Evolutionary conservation across 352 stramenopile genomes (phyloP).

Genomic region (Phytophthora kernoviae): DNA sequence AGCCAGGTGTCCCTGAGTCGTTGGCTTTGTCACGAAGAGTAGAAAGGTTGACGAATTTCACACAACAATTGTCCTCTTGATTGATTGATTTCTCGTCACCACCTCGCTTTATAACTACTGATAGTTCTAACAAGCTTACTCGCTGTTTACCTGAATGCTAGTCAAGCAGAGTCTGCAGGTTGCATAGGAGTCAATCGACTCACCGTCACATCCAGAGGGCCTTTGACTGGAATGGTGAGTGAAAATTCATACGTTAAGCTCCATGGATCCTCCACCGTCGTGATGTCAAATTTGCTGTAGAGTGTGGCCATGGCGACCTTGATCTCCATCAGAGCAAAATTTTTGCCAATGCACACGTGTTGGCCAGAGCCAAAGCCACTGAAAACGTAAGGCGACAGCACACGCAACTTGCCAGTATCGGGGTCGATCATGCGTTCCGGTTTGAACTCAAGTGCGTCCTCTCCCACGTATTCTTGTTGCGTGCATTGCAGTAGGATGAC

Average conservation of each 20-base stretch:
- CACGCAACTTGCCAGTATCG: slow-evolving; percentile 34
- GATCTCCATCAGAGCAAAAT: slow-evolving; percentile 65
- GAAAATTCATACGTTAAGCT: slow-evolving; percentile 56
- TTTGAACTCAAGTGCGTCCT: slow-evolving; percentile 56
- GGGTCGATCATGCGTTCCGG: slow-evolving; percentile 69
- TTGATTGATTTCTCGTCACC: background rate
- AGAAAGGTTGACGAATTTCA: background rate
- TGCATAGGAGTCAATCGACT: slow-evolving; percentile 17
- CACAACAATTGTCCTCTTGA: slow-evolving; percentile 2
- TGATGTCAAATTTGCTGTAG: slow-evolving; percentile 53
- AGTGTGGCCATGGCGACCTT: slow-evolving; percentile 59
- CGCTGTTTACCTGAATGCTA: background rate
- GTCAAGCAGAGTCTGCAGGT: slow-evolving; percentile 14
- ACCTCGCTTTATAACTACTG: too few relatives aligned
- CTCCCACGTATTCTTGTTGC: slow-evolving; percentile 46
- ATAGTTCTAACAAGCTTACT: too few relatives aligned
- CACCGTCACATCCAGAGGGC: slow-evolving; percentile 30
- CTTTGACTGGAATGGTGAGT: slow-evolving; percentile 47
- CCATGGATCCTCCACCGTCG: slow-evolving; percentile 47
- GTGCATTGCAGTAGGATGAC: slow-evolving; percentile 35
- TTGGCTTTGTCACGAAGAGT: too few relatives aligned
- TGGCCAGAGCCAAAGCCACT: slow-evolving; percentile 55
- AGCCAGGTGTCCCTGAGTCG: background rate
- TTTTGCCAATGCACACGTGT: slow-evolving; percentile 62
- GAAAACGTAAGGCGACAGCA: slow-evolving; percentile 30